These are phyloP conservation scores for Alternaria dauci DNA, from an alignment of 2,329 filamentous ascomycete species.

Conservation along the genomic window DNA sequence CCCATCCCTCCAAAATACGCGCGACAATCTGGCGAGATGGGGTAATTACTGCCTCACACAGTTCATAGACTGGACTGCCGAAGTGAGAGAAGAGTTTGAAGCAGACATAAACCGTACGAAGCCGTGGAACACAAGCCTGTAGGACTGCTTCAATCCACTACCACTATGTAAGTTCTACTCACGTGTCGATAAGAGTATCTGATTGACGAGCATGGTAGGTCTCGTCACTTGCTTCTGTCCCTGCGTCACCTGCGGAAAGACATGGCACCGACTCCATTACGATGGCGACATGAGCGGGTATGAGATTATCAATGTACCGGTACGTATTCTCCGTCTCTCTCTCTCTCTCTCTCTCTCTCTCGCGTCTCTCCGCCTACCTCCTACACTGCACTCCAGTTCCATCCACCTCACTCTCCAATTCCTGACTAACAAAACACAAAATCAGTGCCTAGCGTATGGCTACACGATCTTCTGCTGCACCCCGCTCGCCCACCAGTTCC, in stretches of 20 bases:
- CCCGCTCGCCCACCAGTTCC: neutral
- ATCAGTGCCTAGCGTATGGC: neutral
- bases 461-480: neutral
- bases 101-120: neutral
- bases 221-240: constrained; percentile 4
- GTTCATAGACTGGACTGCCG: neutral
- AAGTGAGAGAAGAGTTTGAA: constrained; percentile 1
- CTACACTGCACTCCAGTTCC: neutral
- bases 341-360: too few species aligned
- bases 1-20: neutral
- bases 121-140: constrained; percentile 9
- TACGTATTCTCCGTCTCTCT: neutral
- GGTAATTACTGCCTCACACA: neutral
- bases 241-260: constrained; percentile 11
- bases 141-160: constrained; percentile 5
- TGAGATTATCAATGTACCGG: neutral
- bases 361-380: neutral
- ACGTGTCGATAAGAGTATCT: neutral
- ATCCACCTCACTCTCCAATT: neutral
- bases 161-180: constrained; percentile 7
- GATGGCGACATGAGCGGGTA: constrained; percentile 1
- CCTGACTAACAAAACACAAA: neutral
- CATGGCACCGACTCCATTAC: constrained; percentile 5
- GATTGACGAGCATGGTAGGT: neutral
- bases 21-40: neutral